These are phyloP conservation scores for Corchorus capsularis DNA, from an alignment of 345 rosid genomes.

Conservation along the genomic window DNA sequence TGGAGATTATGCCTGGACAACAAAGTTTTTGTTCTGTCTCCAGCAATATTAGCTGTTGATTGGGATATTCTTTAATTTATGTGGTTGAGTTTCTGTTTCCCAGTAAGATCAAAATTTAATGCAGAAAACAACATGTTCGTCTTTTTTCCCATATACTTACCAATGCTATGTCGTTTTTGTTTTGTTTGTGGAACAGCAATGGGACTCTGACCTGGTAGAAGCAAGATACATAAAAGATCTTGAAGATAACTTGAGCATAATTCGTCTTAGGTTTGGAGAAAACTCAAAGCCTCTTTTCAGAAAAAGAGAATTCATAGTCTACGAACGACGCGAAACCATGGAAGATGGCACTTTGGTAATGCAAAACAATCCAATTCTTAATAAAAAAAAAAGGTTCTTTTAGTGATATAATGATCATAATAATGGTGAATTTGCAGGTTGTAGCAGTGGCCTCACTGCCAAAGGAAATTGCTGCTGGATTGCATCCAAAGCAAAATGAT, in stretches of 20 bases:
- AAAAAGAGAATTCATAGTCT: constrained; percentile 81
- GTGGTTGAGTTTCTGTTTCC: background rate
- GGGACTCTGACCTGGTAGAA: constrained; percentile 83
- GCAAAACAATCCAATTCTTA: too few relatives aligned
- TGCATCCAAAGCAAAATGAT: constrained; percentile 68
- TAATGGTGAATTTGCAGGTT: constrained; percentile 36
- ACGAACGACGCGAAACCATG: constrained; percentile 79
- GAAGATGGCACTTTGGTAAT: constrained; percentile 77
- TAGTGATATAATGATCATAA: too few relatives aligned
- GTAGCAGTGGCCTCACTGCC: constrained; percentile 83
- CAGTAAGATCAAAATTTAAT: background rate
- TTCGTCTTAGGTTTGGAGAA: constrained; percentile 66
- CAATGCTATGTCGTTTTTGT: background rate
- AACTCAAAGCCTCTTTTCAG: constrained; percentile 70
- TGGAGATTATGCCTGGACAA: constrained; percentile 9
- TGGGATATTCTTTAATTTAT: constrained; percentile 2
- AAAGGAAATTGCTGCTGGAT: constrained; percentile 75
- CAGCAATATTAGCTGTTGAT: background rate
- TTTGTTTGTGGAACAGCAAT: constrained; percentile 49
- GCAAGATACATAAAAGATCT: constrained; percentile 64
- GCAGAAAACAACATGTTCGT: background rate
- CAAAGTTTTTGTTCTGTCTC: constrained; percentile 20
- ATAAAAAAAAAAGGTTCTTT: too few relatives aligned
- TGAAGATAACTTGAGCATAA: constrained; percentile 73
- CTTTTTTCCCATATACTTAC: background rate